A percentile compares a stretch with the other conserved stretches of the same genome.
phyloP scores from a whole-genome alignment of 2,329 filamentous ascomycete species.

The Arthrobotrys megalospora region DNA sequence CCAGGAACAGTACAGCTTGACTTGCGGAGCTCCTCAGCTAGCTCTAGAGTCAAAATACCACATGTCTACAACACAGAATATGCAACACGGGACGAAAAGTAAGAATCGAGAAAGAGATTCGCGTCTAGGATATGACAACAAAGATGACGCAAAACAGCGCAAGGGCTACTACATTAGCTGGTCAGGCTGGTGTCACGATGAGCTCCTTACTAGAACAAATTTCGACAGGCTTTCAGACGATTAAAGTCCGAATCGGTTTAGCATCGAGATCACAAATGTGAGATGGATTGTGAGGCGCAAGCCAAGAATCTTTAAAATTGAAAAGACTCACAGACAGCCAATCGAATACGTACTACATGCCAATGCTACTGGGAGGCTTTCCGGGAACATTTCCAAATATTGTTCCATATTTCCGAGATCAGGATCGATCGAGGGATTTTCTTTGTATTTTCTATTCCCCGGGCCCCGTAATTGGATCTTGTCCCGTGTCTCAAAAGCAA shows the following conservation, averaged over 20 bases:
- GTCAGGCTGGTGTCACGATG: neutral
- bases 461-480: constrained; percentile 24
- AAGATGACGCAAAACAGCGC: too few species aligned
- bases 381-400: neutral
- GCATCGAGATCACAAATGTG: neutral
- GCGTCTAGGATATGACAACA: neutral
- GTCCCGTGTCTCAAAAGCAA: constrained; percentile 42
- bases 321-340: constrained; percentile 1
- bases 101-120: neutral
- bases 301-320: constrained; percentile 9
- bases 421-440: constrained; percentile 22
- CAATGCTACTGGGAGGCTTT: neutral
- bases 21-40: too few species aligned
- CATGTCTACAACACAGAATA: constrained; percentile 43
- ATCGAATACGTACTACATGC: neutral
- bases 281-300: constrained; percentile 7
- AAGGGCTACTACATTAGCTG: neutral
- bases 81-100: neutral
- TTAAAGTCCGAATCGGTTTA: neutral
- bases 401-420: constrained; percentile 27
- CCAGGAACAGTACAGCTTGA: too few species aligned
- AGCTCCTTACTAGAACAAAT: neutral
- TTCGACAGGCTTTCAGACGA: neutral
- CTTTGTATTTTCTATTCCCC: neutral
- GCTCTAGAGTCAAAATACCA: constrained; percentile 30